Base-by-base conservation (phyloP, 176 grass and related monocot genomes). In the Ensete glaucum region DNA sequence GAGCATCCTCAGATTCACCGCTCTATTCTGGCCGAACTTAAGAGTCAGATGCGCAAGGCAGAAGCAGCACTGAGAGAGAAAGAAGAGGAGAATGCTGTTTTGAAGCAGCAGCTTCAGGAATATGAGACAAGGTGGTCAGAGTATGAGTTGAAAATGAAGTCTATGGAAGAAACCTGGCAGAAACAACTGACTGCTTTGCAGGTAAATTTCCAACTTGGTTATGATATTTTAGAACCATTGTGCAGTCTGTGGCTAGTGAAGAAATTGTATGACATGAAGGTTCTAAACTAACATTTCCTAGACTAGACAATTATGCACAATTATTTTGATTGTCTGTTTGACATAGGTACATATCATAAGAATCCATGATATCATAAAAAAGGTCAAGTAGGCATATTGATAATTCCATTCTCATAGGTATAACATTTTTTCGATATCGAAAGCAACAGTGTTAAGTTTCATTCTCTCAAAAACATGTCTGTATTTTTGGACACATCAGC, bases 111-210 rank as follows among this genome's bases (percentile, higher is more conserved):
- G 53, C 74, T 99, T 72, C 85, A 93, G 82, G 90, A 91, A 8
- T 94, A 94, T 53, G 91, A 99, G 82, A 88, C 82, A 62, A 91
- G 88, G 60, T 99, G 95, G 90, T 83, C 77, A 11, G 88, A 91
- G 9, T 99, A 99, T 79, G 95, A 94, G 69, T 81, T 67, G 29
- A 94, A 87, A 89, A 99, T 99, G 95, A 94, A 99, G 81, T 79
- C 73, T 29, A 91, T 99, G 91, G 91, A 94, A 81, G 84, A 89
- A 16, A 78, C 81, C 52, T 94, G 91, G 90, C 85, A 91, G 88
- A 94, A 90, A 75, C 88, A 99, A 65, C 83, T 99, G 54, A 82
- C 88, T 71, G 89, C 95, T 74, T 71, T 99, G 69, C 95, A 99
- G 90, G 95, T 99, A 68, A 83, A 54, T 73, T 65, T 83, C 29